These are phyloP conservation scores for Cyberlindnera veronae DNA, from an alignment of 805 yeast species.

Conservation along the genomic window DNA sequence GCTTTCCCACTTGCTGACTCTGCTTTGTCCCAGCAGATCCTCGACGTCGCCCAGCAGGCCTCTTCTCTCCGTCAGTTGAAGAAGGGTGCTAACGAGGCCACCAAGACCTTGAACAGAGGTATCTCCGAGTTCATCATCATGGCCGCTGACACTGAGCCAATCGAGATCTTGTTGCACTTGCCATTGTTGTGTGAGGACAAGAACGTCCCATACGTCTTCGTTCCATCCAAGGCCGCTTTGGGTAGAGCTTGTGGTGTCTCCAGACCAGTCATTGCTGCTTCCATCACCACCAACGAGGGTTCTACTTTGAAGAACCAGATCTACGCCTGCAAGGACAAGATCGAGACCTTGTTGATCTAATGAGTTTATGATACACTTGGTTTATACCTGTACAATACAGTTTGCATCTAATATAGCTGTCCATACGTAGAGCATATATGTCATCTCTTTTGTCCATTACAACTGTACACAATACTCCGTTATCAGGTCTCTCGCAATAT, in stretches of 20 bases:
- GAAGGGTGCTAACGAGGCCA: slow-evolving; percentile 99
- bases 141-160: slow-evolving; percentile 99
- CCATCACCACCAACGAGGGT: slow-evolving; percentile 97
- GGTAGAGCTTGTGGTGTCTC: slow-evolving; percentile 99
- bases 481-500: slow-evolving; percentile 5
- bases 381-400: background rate
- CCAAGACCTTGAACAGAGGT: slow-evolving; percentile 99
- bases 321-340: slow-evolving; percentile 97
- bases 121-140: slow-evolving; percentile 97
- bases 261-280: slow-evolving; percentile 98
- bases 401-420: no score
- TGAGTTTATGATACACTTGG: slow-evolving; percentile 13
- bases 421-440: no score
- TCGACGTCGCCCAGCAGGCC: slow-evolving; percentile 97
- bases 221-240: slow-evolving; percentile 96
- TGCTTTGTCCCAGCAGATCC: slow-evolving; percentile 90
- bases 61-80: slow-evolving; percentile 97
- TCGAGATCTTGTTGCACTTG: slow-evolving; percentile 94
- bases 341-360: slow-evolving; percentile 93
- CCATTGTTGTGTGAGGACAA: slow-evolving; percentile 98
- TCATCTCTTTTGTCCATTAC: no score
- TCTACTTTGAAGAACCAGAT: slow-evolving; percentile 96
- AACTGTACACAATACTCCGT: slow-evolving; percentile 6
- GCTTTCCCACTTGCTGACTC: slow-evolving; percentile 99
- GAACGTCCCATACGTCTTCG: slow-evolving; percentile 98